phyloP scores from a whole-genome alignment of 108 stramenopile genomes.

The Mayamaea pseudoterrestris region DNA sequence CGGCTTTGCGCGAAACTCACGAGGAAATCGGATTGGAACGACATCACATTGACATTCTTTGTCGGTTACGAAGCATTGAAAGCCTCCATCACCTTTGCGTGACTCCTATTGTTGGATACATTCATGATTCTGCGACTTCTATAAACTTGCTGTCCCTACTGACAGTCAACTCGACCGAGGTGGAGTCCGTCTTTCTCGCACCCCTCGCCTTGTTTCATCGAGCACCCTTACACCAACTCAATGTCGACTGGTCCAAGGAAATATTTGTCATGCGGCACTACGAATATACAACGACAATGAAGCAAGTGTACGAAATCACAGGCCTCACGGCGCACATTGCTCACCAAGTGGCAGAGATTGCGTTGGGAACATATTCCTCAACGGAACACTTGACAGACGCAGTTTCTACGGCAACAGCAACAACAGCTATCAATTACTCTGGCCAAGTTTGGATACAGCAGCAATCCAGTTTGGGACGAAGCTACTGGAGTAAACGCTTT shows the following conservation, averaged over 20 bases:
- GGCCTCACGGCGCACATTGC: constrained; percentile 58
- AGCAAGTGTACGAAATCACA: constrained; percentile 31
- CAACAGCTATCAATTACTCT: no score
- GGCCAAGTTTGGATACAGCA: no score
- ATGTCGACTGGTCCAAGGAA: constrained; percentile 20
- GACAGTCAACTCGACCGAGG: constrained; percentile 34
- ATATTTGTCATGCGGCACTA: constrained; percentile 46
- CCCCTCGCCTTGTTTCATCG: constrained; percentile 34
- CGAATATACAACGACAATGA: constrained; percentile 13
- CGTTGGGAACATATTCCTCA: not conserved
- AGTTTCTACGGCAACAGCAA: not conserved
- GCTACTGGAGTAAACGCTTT: no score
- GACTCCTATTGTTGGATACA: constrained; percentile 41
- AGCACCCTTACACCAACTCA: constrained; percentile 1
- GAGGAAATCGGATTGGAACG: constrained; percentile 61
- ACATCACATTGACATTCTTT: constrained; percentile 16
- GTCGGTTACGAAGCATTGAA: constrained; percentile 32
- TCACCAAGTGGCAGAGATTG: constrained; percentile 35
- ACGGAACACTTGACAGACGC: not conserved
- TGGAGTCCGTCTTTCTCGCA: constrained; percentile 52
- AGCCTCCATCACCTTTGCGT: constrained; percentile 38
- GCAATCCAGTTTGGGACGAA: no score
- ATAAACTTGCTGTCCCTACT: constrained; percentile 10
- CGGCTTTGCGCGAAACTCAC: constrained; percentile 46
- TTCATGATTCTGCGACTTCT: not conserved